These are phyloP conservation scores for Suhomyces pyralidae DNA, from an alignment of 805 yeast genomes.

Conservation along the genomic window DNA sequence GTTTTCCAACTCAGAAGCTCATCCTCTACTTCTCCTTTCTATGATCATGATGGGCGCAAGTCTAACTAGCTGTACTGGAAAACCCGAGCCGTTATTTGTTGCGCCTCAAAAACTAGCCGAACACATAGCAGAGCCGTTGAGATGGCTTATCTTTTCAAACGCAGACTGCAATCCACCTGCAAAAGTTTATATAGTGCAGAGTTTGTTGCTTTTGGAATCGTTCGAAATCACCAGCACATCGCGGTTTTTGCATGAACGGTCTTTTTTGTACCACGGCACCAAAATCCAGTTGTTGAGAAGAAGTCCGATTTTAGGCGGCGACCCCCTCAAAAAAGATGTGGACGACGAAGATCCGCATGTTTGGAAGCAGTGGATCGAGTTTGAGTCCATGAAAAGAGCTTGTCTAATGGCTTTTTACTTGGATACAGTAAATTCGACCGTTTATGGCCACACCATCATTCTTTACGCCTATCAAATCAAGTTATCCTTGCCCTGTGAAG, in stretches of 20 bases:
- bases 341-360: constrained; percentile 22
- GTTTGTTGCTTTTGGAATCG: constrained; percentile 9
- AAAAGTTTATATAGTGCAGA: constrained; percentile 11
- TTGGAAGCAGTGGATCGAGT: constrained; percentile 35
- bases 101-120: constrained; percentile 8
- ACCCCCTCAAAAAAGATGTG: constrained; percentile 28
- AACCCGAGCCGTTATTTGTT: constrained; percentile 3
- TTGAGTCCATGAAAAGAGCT: constrained; percentile 33
- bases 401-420: constrained; percentile 34
- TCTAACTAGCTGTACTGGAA: constrained; percentile 3
- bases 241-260: constrained; percentile 10
- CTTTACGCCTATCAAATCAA: constrained; percentile 29
- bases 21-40: constrained; percentile 9
- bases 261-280: constrained; percentile 10
- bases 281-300: constrained; percentile 25
- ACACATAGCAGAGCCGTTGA: constrained; percentile 10
- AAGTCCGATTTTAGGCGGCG: constrained; percentile 37
- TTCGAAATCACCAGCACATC: constrained; percentile 9
- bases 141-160: constrained; percentile 11
- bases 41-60: constrained; percentile 12
- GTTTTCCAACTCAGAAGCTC: constrained; percentile 7
- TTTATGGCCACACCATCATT: constrained; percentile 27
- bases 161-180: constrained; percentile 12
- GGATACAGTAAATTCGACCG: constrained; percentile 35
- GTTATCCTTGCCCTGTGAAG: constrained; percentile 28